These are phyloP conservation scores for Ceriops zippeliana DNA, from an alignment of 345 rosid species.

Conservation along the genomic window DNA sequence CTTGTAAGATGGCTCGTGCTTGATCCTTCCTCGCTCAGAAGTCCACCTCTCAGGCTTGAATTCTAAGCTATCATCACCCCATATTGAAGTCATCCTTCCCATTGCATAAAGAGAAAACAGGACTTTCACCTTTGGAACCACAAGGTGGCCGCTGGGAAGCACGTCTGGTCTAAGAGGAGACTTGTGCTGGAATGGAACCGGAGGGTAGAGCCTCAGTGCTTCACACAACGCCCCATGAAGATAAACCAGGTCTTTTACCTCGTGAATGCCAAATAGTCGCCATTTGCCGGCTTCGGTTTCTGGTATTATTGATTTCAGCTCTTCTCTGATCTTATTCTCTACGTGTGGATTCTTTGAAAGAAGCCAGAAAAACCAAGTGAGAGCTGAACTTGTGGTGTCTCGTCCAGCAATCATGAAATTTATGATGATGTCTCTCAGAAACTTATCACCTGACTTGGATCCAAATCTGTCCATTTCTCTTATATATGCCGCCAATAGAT, in stretches of 20 bases:
- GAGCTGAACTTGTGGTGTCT: conserved; percentile 64
- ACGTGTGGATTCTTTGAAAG: conserved; percentile 33
- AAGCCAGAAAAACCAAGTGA: conserved; percentile 76
- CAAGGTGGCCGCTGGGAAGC: conserved; percentile 62
- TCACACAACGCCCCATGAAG: conserved; percentile 50
- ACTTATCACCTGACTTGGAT: conserved; percentile 35
- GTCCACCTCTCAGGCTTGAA: conserved; percentile 71
- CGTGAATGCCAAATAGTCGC: conserved; percentile 32
- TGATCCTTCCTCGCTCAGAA: conserved; percentile 31
- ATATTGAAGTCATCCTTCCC: conserved; percentile 71
- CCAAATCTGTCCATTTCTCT: conserved; percentile 32
- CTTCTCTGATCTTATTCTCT: conserved; percentile 39
- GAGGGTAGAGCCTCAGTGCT: conserved; percentile 70
- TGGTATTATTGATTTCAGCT: conserved; percentile 18
- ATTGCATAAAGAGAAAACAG: conserved; percentile 62
- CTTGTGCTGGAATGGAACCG: conserved; percentile 73
- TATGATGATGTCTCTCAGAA: conserved; percentile 53
- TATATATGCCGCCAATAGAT: conserved; percentile 41
- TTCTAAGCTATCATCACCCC: conserved; percentile 63
- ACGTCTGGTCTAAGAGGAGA: conserved; percentile 47
- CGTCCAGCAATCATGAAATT: conserved; percentile 75
- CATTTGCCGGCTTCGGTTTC: conserved; percentile 26
- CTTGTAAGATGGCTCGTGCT: conserved; percentile 43
- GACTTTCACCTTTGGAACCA: conserved; percentile 49
- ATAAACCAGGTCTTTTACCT: conserved; percentile 51